These are phyloP conservation scores for Podaxis rugospora DNA, from an alignment of 768 basidiomycete genomes.

Conservation along the genomic window DNA sequence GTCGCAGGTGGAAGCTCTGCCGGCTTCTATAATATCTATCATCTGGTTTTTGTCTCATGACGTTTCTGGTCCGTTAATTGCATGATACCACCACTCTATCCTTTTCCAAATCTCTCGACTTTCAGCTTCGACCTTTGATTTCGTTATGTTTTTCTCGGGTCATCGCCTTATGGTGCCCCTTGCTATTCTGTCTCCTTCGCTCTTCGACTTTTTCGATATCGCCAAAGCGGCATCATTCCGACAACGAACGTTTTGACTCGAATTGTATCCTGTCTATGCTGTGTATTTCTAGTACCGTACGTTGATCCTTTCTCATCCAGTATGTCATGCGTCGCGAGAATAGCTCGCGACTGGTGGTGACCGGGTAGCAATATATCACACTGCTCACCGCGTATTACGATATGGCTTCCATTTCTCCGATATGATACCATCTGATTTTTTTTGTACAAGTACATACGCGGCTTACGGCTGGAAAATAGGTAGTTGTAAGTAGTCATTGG, in stretches of 20 bases:
- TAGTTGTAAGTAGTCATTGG: neutral
- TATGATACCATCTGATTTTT: neutral
- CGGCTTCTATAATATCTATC: conserved; percentile 11
- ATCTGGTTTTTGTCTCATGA: conserved; percentile 25
- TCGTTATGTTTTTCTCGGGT: conserved; percentile 7
- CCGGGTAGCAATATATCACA: conserved; percentile 12
- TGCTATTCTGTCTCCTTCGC: conserved; percentile 4
- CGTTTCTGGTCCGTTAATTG: conserved; percentile 22
- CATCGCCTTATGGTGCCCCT: neutral
- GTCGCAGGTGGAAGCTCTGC: conserved; percentile 4
- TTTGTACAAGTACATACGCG: conserved; percentile 2
- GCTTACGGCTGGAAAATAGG: conserved; percentile 1
- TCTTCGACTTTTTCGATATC: conserved; percentile 7
- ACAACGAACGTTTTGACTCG: neutral
- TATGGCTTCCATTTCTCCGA: neutral
- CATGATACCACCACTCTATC: conserved; percentile 11
- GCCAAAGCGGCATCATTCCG: conserved; percentile 1
- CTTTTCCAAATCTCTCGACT: neutral
- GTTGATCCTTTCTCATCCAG: conserved; percentile 9
- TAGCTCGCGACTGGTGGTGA: conserved; percentile 11
- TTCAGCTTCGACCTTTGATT: neutral
- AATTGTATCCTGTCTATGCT: neutral
- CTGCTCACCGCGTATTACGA: conserved; percentile 1
- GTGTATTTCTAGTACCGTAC: conserved; percentile 26
- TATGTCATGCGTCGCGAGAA: conserved; percentile 13